Conservation (phyloP, 1,284 basidiomycete species). For the Singerocomus inundabilis region DNA sequence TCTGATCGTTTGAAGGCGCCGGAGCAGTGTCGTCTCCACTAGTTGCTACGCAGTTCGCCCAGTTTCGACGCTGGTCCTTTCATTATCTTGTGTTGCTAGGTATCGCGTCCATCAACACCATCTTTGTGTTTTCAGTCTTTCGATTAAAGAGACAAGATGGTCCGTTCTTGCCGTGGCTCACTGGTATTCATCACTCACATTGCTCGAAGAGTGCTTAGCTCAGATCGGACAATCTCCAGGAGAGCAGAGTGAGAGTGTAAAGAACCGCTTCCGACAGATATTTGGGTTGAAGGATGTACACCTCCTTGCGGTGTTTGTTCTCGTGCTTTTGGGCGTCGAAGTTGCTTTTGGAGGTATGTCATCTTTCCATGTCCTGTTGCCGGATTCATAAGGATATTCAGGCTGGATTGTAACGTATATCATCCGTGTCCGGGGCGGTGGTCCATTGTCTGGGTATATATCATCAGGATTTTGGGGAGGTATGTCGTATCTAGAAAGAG, state of each 20-base stretch:
- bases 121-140: constrained; percentile 49
- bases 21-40: constrained; percentile 63
- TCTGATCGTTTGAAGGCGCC: constrained; percentile 38
- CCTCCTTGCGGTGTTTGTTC: constrained; percentile 48
- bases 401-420: constrained; percentile 56
- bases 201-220: constrained; percentile 27
- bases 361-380: background rate
- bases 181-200: constrained; percentile 8
- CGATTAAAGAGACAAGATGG: constrained; percentile 55
- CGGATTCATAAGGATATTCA: constrained; percentile 16
- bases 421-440: constrained; percentile 45
- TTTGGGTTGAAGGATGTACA: constrained; percentile 48
- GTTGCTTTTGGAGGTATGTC: constrained; percentile 51
- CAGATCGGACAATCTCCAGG: constrained; percentile 34
- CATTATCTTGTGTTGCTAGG: constrained; percentile 64
- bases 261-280: constrained; percentile 50
- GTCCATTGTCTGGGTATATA: constrained; percentile 49
- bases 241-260: constrained; percentile 28
- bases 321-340: constrained; percentile 59
- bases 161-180: constrained; percentile 15
- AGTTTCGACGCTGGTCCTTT: constrained; percentile 53
- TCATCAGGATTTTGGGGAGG: constrained; percentile 53
- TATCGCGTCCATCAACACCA: constrained; percentile 47
- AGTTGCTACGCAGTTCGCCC: constrained; percentile 61
- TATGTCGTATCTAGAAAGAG: constrained; percentile 14